Percentiles rank a stretch among this genome's conserved stretches.
phyloP scores from a whole-genome alignment of 768 basidiomycete genomes.

The Tephrocybe sp. region DNA sequence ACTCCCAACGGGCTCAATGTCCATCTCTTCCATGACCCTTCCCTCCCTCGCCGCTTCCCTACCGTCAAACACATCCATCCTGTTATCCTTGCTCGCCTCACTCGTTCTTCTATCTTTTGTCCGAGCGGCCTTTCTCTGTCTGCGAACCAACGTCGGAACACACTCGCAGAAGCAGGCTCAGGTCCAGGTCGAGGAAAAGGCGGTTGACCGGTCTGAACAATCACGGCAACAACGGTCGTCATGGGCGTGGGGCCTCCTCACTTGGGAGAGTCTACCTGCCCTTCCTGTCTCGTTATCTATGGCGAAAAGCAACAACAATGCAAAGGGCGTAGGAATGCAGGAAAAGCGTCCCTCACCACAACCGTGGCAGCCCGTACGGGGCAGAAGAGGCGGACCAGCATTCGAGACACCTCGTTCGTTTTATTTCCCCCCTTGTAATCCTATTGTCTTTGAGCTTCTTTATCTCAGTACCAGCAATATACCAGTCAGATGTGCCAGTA shows the following conservation, averaged over 20 bases:
- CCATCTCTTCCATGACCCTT: conserved; percentile 15
- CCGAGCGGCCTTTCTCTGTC: conserved; percentile 18
- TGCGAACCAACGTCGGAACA: conserved; percentile 13
- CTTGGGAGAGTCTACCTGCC: conserved; percentile 27
- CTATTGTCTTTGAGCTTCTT: background rate
- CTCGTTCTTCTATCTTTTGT: conserved; percentile 26
- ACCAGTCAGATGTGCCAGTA: conserved; percentile 40
- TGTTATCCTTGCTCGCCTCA: conserved; percentile 27
- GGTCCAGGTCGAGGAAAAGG: conserved; percentile 17
- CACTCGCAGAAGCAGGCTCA: conserved; percentile 11
- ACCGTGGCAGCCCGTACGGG: conserved; percentile 17
- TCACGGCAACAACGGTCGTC: conserved; percentile 17
- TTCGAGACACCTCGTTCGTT: conserved; percentile 28
- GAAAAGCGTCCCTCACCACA: conserved; percentile 18
- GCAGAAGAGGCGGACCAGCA: conserved; percentile 22
- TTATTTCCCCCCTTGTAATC: background rate
- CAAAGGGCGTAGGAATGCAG: conserved; percentile 24
- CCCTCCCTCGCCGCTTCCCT: conserved; percentile 17
- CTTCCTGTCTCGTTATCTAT: conserved; percentile 25
- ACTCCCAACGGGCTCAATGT: conserved; percentile 20
- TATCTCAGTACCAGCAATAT: conserved; percentile 38
- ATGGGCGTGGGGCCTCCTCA: conserved; percentile 24
- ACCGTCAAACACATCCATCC: conserved; percentile 25
- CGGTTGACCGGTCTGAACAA: conserved; percentile 8
- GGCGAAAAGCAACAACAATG: conserved; percentile 12